phyloP scores from a whole-genome alignment of 2,329 filamentous ascomycete species.

The Epichloe baconii region DNA sequence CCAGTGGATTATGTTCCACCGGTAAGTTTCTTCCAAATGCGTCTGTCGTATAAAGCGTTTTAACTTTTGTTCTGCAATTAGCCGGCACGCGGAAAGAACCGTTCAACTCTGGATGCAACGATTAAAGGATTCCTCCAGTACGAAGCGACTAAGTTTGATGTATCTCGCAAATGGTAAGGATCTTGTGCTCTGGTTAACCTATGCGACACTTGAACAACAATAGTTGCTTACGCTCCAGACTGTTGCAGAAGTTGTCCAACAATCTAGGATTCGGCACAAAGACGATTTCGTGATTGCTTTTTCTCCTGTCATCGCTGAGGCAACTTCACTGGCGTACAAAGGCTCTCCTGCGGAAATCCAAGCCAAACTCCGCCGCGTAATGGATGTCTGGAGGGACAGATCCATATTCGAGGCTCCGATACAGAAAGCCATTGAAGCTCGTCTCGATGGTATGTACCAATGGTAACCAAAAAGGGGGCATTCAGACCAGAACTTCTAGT shows the following conservation, averaged over 20 bases:
- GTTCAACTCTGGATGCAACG: conserved; percentile 85
- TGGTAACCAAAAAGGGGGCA: too few species aligned
- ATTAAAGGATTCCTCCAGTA: conserved; percentile 72
- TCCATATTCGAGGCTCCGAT: conserved; percentile 72
- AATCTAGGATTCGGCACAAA: conserved; percentile 85
- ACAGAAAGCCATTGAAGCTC: conserved; percentile 65
- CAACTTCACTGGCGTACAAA: conserved; percentile 81
- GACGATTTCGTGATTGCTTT: conserved; percentile 89
- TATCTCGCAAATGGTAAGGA: conserved; percentile 84
- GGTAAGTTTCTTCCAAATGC: conserved; percentile 37
- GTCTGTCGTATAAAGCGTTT: conserved; percentile 1
- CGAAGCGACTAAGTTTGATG: conserved; percentile 78
- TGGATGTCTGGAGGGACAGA: conserved; percentile 88
- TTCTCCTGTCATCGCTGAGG: conserved; percentile 82
- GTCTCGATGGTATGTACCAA: conserved; percentile 54
- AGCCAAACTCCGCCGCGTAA: conserved; percentile 71
- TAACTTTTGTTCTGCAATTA: conserved; percentile 22
- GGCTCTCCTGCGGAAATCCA: conserved; percentile 78
- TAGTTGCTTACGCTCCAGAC: background rate
- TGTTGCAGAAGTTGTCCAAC: conserved; percentile 85
- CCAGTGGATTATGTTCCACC: conserved; percentile 99
- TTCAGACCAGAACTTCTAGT: background rate
- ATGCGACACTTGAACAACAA: background rate
- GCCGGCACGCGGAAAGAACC: conserved; percentile 83
- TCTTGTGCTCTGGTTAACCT: background rate